Evolutionary conservation across 129 eudicot genomes (phyloP), one percentile per base, ranked within the genome.

Genomic region (Escallonia rubra): DNA sequence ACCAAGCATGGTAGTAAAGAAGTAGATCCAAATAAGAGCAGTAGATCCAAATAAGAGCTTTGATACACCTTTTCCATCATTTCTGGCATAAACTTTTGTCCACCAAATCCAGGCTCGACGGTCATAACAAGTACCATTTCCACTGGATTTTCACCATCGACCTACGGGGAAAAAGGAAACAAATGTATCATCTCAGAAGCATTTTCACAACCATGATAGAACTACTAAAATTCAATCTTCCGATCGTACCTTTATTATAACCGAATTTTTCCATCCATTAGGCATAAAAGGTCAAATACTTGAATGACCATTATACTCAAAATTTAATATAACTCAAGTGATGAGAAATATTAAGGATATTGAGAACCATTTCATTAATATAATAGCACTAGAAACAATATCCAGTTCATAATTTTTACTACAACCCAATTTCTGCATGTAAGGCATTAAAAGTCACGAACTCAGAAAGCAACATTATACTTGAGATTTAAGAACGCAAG

Each of bases 71-170:
- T 93, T 72, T 85, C 87, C 99, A 93, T 93, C 86, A 75, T 93
- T 68, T 93, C 90, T 40, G 96, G 90, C 88, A 93, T 89, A 72
- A 93, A 89, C 73, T 89, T 93, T 77, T 93, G 98, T 52, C 99
- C 96, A 72, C 99, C 95, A 74, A 93, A 93, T 67, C 92, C 99
- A 74, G 99, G 99, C 72, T 86, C 93, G 41, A 93, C 93, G 4
- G 99, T 93, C 99, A 93, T 93, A 42, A 93, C 90, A 70, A 93
- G 96, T 59, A 93, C 95, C 96, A 93, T 77, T 72, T 93, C 96
- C 80, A 89, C 96, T 15, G 92, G 81, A 68, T 72, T 73, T 77
- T 83, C 80, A 63, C 80, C 85, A 55, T 88, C 98, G 76, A 92
- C 79, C 96, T 92, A 59, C 1, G 5, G 47, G 42, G 43, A 72